Percentiles rank a stretch among this genome's conserved stretches.
Conservation (phyloP, 2,329 filamentous ascomycete species). For the Tolypocladium nubicola region DNA sequence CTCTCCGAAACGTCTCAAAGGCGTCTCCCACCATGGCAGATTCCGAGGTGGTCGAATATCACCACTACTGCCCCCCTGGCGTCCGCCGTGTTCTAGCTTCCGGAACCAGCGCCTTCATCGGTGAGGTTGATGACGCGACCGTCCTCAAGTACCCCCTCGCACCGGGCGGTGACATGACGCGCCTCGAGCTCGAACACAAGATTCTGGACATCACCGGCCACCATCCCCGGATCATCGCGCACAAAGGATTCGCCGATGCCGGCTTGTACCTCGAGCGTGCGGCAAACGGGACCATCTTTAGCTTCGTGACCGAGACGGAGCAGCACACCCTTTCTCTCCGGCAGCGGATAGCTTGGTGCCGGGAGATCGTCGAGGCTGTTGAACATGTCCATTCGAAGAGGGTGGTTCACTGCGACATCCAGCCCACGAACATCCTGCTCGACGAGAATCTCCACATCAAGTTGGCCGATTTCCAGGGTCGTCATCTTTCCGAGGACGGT, state of each 20-base stretch:
- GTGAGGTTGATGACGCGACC: constrained; percentile 10
- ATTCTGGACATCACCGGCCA: constrained; percentile 6
- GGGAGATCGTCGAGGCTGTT: constrained; percentile 1
- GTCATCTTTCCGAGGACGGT: constrained; percentile 5
- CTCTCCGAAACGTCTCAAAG: too few species aligned
- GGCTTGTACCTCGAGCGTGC: constrained; percentile 9
- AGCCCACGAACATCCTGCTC: constrained; percentile 6
- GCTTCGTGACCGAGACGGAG: constrained; percentile 1
- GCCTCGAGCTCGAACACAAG: constrained; percentile 6
- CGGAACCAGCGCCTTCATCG: constrained; percentile 8
- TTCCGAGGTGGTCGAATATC: constrained; percentile 1
- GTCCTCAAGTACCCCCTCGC: constrained; percentile 11
- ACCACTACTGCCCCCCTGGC: neutral
- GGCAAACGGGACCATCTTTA: constrained; percentile 6
- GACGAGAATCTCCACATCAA: constrained; percentile 8
- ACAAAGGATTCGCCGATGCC: constrained; percentile 3
- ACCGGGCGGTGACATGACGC: constrained; percentile 5
- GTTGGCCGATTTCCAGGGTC: constrained; percentile 9
- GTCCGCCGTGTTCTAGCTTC: constrained; percentile 3
- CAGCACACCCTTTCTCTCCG: neutral
- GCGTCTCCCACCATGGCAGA: neutral
- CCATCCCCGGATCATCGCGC: constrained; percentile 6
- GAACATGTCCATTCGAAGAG: constrained; percentile 3
- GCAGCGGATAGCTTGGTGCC: constrained; percentile 3
- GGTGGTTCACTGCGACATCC: constrained; percentile 8